Evolutionary conservation across 257 asterid genomes (phyloP).

Genomic region (Haberlea rhodopensis): DNA sequence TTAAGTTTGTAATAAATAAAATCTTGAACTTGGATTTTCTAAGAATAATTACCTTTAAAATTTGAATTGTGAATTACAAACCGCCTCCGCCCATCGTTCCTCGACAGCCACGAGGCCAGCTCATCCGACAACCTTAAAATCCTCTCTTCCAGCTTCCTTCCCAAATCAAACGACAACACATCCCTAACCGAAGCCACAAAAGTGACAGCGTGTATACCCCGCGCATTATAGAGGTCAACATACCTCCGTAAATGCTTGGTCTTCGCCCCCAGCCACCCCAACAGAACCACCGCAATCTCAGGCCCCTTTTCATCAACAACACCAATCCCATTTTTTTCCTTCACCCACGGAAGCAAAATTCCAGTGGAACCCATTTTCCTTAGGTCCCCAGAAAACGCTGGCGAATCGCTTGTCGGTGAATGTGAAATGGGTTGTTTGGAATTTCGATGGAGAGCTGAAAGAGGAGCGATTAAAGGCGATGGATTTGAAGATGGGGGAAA

Average conservation of each 20-base stretch:
- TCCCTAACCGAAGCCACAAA: constrained; percentile 74
- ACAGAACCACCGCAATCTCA: constrained; percentile 66
- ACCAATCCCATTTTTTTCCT: constrained; percentile 11
- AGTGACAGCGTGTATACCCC: constrained; percentile 65
- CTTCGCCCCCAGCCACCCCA: constrained; percentile 90
- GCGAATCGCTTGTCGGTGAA: constrained; percentile 31
- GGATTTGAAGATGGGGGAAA: constrained; percentile 16
- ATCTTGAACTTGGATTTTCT: no score
- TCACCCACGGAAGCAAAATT: constrained; percentile 29
- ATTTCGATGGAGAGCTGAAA: constrained; percentile 26
- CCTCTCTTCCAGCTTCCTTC: constrained; percentile 62
- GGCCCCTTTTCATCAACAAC: constrained; percentile 32
- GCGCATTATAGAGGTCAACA: constrained; percentile 56
- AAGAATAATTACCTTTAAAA: no score
- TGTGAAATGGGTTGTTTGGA: constrained; percentile 25
- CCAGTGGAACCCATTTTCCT: constrained; percentile 38
- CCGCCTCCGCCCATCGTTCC: constrained; percentile 50
- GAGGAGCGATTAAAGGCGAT: constrained; percentile 3
- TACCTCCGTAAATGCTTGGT: constrained; percentile 72
- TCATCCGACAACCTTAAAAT: constrained; percentile 44
- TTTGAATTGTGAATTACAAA: no score
- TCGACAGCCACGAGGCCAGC: constrained; percentile 60
- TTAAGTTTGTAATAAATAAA: no score
- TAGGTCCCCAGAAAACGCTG: constrained; percentile 32
- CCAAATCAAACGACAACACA: constrained; percentile 70